Base-by-base conservation (phyloP, 345 rosid species). In the Bruguiera sexangula region DNA sequence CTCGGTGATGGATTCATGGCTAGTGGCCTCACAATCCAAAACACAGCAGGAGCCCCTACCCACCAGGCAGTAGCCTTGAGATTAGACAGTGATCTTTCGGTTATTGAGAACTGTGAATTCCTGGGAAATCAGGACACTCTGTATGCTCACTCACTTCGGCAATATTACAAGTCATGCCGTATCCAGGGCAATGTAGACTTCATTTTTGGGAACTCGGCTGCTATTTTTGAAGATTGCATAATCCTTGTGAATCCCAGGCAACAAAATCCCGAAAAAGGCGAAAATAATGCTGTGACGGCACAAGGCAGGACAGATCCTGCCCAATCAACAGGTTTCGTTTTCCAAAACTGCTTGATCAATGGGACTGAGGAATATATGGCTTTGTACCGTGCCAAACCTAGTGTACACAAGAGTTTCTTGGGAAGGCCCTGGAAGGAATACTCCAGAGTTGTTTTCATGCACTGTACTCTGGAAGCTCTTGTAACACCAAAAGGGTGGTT, bases 391-490 rank as follows among this genome's bases (percentile, higher is more conserved):
- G 80, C 80, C 70, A 88, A 90, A 1, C 96, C 97, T 3, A 43
- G 70, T 22, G 88, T 84, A 36, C 99, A 95, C 66, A 75, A 55
- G 69, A 95, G 78, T 72, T 95, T 19, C 76, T 75, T 95, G 75
- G 98, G 97, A 48, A 77, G 98, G 83, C 98, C 99, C 1, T 95
- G 99, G 99, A 95, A 95, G 82, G 97, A 95, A 66, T 95, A 67
- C 75, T 87, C 97, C 0, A 86, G 99, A 76, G 85, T 91, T 5
- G 94, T 88, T 30, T 95, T 84, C 71, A 77, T 92, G 54, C 70
- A 79, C 1, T 91, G 92, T 27, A 69, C 62, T 39, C 31, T 95
- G 65, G 91, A 82, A 73, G 82, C 77, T 68, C 86, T 95, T 34
- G n/a, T 95, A 26, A 54, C 62, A 21, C 83, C 89, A 62, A 72